Conservation (phyloP, 2,329 filamentous ascomycete genomes). For the Proliferodiscus dingleyae region DNA sequence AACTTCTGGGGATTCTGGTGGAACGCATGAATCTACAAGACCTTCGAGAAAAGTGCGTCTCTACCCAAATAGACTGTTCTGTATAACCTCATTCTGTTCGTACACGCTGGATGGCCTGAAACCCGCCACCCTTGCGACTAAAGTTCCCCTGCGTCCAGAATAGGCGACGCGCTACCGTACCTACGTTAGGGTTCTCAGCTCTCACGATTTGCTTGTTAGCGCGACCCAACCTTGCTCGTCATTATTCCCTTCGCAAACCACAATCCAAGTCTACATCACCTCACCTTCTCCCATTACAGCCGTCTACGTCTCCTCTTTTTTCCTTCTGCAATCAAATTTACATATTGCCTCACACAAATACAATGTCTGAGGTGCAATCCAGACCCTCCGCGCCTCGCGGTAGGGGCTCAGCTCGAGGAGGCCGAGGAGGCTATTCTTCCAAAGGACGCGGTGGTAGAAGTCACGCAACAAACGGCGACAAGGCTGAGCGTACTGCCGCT, state of each 20-base stretch:
- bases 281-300: constrained; percentile 9
- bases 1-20: too few relatives aligned
- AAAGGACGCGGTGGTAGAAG: constrained; percentile 65
- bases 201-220: too few relatives aligned
- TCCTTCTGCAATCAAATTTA: constrained; percentile 18
- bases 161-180: too few relatives aligned
- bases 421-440: constrained; percentile 67
- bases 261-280: constrained; percentile 11
- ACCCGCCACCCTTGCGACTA: neutral
- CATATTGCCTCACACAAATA: constrained; percentile 20
- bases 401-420: constrained; percentile 84
- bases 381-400: constrained; percentile 79
- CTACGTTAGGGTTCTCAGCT: too few relatives aligned
- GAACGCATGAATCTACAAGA: neutral
- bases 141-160: neutral
- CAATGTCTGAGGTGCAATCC: constrained; percentile 91
- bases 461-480: constrained; percentile 69
- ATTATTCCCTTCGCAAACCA: constrained; percentile 16
- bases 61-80: neutral
- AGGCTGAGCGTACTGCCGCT: constrained; percentile 53
- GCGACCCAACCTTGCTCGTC: constrained; percentile 1
- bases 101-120: neutral
- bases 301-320: constrained; percentile 13
- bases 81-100: neutral
- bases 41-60: neutral